Evolutionary conservation across 805 yeast genomes (phyloP).

Genomic region (Candida khao-thaluensis): DNA sequence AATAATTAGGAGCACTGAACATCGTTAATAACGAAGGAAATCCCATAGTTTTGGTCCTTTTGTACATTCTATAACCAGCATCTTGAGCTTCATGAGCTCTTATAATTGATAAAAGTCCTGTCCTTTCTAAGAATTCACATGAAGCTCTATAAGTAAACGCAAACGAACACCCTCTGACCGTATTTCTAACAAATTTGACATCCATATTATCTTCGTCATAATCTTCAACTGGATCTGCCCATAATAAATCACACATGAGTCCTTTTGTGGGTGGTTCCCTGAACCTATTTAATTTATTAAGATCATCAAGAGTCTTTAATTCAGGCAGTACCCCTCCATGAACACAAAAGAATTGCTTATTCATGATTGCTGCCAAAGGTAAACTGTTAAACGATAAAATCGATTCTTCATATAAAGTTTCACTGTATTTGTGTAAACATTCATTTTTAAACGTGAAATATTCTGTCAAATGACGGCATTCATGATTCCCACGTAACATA

Average conservation of each 20-base stretch:
- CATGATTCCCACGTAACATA: constrained; percentile 92
- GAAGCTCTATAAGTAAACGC: constrained; percentile 83
- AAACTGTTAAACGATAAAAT: constrained; percentile 78
- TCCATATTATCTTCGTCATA: constrained; percentile 54
- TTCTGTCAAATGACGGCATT: constrained; percentile 87
- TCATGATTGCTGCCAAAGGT: constrained; percentile 92
- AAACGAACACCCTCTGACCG: constrained; percentile 88
- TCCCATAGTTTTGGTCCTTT: constrained; percentile 76
- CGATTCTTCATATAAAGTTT: constrained; percentile 65
- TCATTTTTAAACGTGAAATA: constrained; percentile 92
- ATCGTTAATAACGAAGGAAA: constrained; percentile 89
- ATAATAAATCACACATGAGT: constrained; percentile 87
- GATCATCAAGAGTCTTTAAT: constrained; percentile 64
- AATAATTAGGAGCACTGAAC: constrained; percentile 93
- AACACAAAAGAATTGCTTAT: constrained; percentile 90
- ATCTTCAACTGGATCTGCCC: constrained; percentile 95
- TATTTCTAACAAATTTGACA: constrained; percentile 58
- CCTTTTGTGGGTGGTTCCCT: constrained; percentile 93
- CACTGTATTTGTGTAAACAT: constrained; percentile 79
- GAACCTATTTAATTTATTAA: constrained; percentile 71
- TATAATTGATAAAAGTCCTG: constrained; percentile 77
- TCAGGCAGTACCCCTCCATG: constrained; percentile 97
- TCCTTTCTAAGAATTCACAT: constrained; percentile 73
- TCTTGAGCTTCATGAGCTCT: constrained; percentile 98
- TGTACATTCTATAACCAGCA: constrained; percentile 94